Percentiles rank a stretch among this genome's conserved stretches.
Conservation (phyloP, 2,329 filamentous ascomycete genomes). For the Elsinoe necatrix region DNA sequence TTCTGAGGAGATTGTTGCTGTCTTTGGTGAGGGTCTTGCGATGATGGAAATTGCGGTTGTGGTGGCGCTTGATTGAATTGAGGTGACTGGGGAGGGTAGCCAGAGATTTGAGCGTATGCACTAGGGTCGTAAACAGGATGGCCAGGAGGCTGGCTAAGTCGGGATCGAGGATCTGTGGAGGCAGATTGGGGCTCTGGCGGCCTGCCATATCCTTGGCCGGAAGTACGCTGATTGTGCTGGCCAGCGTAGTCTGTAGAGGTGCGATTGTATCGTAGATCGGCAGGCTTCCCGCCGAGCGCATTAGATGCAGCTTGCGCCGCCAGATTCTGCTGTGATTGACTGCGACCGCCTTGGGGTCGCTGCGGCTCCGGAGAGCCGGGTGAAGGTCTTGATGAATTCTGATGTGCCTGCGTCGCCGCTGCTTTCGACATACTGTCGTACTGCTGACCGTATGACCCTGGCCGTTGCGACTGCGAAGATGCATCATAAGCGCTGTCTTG, state of each 20-base stretch:
- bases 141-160: conserved; percentile 36
- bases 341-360: conserved; percentile 7
- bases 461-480: conserved; percentile 23
- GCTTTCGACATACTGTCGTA: conserved; percentile 13
- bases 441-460: conserved; percentile 30
- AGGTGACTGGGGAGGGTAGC: conserved; percentile 32
- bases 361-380: conserved; percentile 34
- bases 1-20: conserved; percentile 47
- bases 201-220: conserved; percentile 21
- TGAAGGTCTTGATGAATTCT: conserved; percentile 1
- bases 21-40: conserved; percentile 35
- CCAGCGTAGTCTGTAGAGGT: conserved; percentile 34
- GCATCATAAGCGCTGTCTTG: conserved; percentile 31
- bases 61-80: conserved; percentile 36
- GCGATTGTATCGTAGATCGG: conserved; percentile 35
- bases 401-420: conserved; percentile 32
- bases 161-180: conserved; percentile 23
- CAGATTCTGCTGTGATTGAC: conserved; percentile 7
- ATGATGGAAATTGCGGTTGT: conserved; percentile 47
- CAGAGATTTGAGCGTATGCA: conserved; percentile 53
- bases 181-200: conserved; percentile 20
- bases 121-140: conserved; percentile 66
- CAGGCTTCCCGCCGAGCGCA: conserved; percentile 36
- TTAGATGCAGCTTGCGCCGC: conserved; percentile 33
- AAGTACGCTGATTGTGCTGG: conserved; percentile 20